A percentile compares a stretch with the other conserved stretches of the same genome.
Conservation (phyloP, 148 eudicot species). For the Oxyria digyna region DNA sequence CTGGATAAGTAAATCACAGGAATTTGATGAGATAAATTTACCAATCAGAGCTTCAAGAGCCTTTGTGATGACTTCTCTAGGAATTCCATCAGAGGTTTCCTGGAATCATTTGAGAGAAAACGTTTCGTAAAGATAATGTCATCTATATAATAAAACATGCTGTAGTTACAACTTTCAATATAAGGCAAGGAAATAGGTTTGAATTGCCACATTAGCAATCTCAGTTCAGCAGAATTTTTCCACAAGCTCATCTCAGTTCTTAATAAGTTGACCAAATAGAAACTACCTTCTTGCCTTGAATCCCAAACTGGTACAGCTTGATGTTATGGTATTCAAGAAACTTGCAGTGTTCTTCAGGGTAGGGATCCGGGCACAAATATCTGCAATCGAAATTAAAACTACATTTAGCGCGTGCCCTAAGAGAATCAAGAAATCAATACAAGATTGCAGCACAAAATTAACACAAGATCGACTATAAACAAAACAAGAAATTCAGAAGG, state of each 20-base stretch:
- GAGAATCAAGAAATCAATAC: background rate
- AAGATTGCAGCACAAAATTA: background rate
- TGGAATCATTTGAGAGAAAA: constrained; percentile 12
- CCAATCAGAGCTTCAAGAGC: constrained; percentile 58
- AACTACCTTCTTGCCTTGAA: too few species aligned
- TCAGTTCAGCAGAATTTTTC: too few species aligned
- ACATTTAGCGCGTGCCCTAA: too few species aligned
- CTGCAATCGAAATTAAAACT: constrained; percentile 18
- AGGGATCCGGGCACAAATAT: constrained; percentile 63
- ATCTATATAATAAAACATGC: background rate
- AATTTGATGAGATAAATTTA: constrained; percentile 9
- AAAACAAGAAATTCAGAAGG: too few species aligned
- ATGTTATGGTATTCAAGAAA: constrained; percentile 44
- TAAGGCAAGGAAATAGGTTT: too few species aligned
- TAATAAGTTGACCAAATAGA: background rate
- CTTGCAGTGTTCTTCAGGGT: constrained; percentile 51
- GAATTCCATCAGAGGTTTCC: constrained; percentile 38
- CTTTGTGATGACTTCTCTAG: constrained; percentile 37
- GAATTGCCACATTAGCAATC: too few species aligned
- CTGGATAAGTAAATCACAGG: background rate
- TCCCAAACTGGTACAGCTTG: constrained; percentile 60
- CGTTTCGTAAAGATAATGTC: background rate
- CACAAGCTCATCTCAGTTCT: background rate
- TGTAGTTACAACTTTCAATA: too few species aligned
- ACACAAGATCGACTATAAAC: too few species aligned